Evolutionary conservation across 768 basidiomycete species (phyloP).

Genomic region (Candolleomyces efflorescens): DNA sequence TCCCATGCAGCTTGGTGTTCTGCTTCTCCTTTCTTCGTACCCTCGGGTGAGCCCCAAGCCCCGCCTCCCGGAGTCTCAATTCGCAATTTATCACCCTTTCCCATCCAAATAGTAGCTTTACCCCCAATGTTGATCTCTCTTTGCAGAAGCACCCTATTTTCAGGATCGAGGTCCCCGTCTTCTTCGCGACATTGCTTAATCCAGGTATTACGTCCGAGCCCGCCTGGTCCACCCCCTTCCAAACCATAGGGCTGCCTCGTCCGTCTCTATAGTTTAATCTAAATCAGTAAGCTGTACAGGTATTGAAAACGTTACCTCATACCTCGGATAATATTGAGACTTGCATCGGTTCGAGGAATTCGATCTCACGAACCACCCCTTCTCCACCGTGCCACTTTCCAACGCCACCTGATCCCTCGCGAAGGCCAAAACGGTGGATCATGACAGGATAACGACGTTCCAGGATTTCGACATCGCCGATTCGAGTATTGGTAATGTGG

Average conservation of each 20-base stretch:
- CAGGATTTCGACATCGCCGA: slow-evolving; percentile 90
- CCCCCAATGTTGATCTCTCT: slow-evolving; percentile 85
- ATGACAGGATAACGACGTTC: slow-evolving; percentile 94
- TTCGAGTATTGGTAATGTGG: slow-evolving; percentile 90
- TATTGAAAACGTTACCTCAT: slow-evolving; percentile 12
- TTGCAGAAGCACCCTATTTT: slow-evolving; percentile 24
- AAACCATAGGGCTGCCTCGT: slow-evolving; percentile 85
- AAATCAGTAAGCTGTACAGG: not conserved
- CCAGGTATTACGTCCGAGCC: slow-evolving; percentile 84
- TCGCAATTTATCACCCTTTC: slow-evolving; percentile 75
- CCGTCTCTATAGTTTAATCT: slow-evolving; percentile 49
- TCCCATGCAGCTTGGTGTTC: slow-evolving; percentile 51
- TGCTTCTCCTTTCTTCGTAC: slow-evolving; percentile 20
- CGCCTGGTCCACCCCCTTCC: slow-evolving; percentile 72
- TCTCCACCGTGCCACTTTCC: slow-evolving; percentile 80
- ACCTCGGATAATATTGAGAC: slow-evolving; percentile 89
- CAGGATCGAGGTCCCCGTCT: slow-evolving; percentile 61
- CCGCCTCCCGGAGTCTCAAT: slow-evolving; percentile 92
- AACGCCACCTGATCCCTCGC: slow-evolving; percentile 62
- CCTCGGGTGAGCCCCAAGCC: slow-evolving; percentile 63
- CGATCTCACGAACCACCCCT: slow-evolving; percentile 79
- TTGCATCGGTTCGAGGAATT: slow-evolving; percentile 76
- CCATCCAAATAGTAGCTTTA: slow-evolving; percentile 85
- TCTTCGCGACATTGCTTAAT: slow-evolving; percentile 61
- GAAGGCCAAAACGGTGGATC: slow-evolving; percentile 76